Evolutionary conservation across 1,284 basidiomycete species (phyloP).

Genomic region (Microbotryum violaceum): DNA sequence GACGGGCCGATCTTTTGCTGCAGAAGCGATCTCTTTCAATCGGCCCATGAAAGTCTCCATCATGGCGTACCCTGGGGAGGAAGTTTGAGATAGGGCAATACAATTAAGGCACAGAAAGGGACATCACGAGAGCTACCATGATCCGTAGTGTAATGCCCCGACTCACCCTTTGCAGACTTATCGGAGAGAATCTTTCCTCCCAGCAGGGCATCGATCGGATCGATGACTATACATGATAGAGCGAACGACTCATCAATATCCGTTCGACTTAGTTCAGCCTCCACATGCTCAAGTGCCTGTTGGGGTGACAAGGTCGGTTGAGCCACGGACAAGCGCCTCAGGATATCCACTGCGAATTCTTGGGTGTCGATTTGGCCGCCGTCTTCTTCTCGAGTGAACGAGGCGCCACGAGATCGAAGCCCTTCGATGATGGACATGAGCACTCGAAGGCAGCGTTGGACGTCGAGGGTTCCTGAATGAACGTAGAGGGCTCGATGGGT

Average conservation of each 20-base stretch:
- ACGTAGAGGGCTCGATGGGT: neutral
- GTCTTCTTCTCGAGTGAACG: neutral
- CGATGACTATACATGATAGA: neutral
- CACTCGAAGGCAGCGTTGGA: neutral
- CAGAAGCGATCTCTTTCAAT: neutral
- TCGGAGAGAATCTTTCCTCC: neutral
- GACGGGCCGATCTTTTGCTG: neutral
- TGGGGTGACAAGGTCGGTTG: neutral
- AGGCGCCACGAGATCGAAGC: neutral
- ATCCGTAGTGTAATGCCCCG: neutral
- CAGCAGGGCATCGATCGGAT: slow-evolving; percentile 1
- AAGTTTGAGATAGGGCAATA: no score
- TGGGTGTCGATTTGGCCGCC: neutral
- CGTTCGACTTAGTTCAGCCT: neutral
- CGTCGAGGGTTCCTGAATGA: neutral
- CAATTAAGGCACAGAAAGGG: no score
- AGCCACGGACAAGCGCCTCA: neutral
- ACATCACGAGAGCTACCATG: neutral
- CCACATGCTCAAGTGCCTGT: neutral
- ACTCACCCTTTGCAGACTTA: slow-evolving; percentile 1
- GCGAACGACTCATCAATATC: neutral
- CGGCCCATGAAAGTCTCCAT: neutral
- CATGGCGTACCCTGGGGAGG: neutral
- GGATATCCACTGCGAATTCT: neutral
- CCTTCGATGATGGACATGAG: neutral